phyloP scores from a whole-genome alignment of 2,329 filamentous ascomycete genomes.

The Neonectria hederae region DNA sequence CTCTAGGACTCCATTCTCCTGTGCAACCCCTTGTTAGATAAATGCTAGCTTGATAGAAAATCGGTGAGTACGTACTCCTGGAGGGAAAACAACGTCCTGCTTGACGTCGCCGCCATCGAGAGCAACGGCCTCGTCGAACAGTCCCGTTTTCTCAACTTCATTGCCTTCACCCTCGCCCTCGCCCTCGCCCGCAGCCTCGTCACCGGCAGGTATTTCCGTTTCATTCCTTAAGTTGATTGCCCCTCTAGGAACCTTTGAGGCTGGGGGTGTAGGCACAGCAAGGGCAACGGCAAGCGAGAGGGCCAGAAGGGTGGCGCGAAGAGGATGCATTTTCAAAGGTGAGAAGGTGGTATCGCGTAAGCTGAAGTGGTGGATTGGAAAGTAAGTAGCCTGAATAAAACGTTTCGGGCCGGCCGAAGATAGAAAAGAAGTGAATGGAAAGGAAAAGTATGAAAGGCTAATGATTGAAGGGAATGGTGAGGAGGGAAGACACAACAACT shows the following conservation, averaged over 20 bases:
- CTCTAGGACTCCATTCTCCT: constrained; percentile 49
- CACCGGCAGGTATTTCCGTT: background rate
- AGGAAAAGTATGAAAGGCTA: background rate
- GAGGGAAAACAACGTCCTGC: constrained; percentile 46
- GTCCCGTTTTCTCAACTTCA: constrained; percentile 44
- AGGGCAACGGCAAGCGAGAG: background rate
- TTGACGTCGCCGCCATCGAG: constrained; percentile 44
- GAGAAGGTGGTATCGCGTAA: background rate
- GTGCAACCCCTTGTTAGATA: background rate
- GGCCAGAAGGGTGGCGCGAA: background rate
- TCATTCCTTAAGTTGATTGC: background rate
- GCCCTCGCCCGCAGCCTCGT: background rate
- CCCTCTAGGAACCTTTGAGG: background rate
- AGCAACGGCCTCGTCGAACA: constrained; percentile 43
- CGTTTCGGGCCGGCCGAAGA: background rate
- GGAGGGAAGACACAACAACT: background rate
- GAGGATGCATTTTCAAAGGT: background rate
- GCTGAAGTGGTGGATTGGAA: no score
- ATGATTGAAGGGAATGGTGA: background rate
- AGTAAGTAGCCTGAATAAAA: background rate
- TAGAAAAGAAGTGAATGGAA: background rate
- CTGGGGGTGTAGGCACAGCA: background rate
- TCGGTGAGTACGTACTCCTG: constrained; percentile 41
- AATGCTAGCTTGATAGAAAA: no score
- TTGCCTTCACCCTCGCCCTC: constrained; percentile 34